Evolutionary conservation across 495 filamentous ascomycete genomes (phyloP).

Genomic region (Daldinia concentrica): DNA sequence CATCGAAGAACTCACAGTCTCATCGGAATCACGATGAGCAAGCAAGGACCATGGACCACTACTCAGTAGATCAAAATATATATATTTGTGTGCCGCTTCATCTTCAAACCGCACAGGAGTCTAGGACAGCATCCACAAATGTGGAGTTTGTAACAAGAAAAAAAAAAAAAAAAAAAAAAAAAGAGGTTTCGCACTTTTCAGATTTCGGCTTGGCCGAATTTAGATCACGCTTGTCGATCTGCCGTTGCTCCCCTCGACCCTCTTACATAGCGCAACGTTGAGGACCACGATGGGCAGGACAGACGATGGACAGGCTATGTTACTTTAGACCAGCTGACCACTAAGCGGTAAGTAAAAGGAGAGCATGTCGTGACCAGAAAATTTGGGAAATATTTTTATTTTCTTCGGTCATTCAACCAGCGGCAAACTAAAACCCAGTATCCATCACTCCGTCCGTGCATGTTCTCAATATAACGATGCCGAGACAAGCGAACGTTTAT

Average conservation of each 20-base stretch:
- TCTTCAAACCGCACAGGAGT: not conserved
- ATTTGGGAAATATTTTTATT: not conserved
- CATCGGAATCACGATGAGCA: not conserved
- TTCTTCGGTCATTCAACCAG: not conserved
- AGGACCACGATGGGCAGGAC: not conserved
- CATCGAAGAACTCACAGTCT: not conserved
- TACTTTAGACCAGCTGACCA: conserved; percentile 7
- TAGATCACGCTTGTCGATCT: conserved; percentile 18
- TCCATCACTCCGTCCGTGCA: not conserved
- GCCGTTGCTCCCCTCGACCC: not conserved
- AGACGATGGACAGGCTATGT: not conserved
- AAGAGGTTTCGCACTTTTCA: conserved; percentile 3
- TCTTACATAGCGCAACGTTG: not conserved
- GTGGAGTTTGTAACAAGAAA: not conserved
- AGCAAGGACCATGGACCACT: no score
- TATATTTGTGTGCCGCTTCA: not conserved
- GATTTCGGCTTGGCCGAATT: conserved; percentile 21
- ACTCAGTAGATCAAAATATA: no score
- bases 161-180: not conserved
- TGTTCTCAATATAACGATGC: conserved; percentile 1
- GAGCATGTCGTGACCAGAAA: not conserved
- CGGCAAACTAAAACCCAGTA: not conserved
- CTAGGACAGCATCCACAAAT: not conserved
- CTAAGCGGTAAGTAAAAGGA: conserved; percentile 1
- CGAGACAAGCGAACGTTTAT: not conserved